Percentiles rank a stretch among this genome's conserved stretches.
Conservation (phyloP, 768 basidiomycete species). For the Macrolepiota albuminosa region DNA sequence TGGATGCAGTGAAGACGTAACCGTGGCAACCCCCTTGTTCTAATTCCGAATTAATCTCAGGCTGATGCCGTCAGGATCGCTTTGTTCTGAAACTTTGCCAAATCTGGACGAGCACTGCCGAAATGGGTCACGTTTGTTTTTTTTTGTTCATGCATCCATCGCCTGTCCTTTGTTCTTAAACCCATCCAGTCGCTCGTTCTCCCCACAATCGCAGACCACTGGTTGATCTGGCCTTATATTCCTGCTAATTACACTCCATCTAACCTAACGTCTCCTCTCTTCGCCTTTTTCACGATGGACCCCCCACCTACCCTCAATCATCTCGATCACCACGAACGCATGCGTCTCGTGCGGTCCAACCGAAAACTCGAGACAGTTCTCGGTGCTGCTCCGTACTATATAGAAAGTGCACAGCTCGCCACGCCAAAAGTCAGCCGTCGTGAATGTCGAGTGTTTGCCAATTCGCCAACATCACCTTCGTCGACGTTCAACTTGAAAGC, state of each 20-base stretch:
- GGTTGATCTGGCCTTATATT: conserved; percentile 10
- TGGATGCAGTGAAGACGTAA: not conserved
- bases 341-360: conserved; percentile 52
- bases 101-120: not conserved
- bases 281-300: not conserved
- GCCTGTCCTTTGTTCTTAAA: conserved; percentile 2
- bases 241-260: not conserved
- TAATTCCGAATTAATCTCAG: conserved; percentile 2
- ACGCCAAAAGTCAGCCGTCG: conserved; percentile 14
- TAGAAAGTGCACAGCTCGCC: conserved; percentile 19
- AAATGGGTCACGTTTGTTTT: not conserved
- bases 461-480: conserved; percentile 17
- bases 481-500: conserved; percentile 6
- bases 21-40: conserved; percentile 14
- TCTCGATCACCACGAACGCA: conserved; percentile 39
- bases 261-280: not conserved
- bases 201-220: conserved; percentile 3
- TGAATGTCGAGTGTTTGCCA: conserved; percentile 17
- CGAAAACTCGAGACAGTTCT: conserved; percentile 53
- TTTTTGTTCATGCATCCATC: not conserved
- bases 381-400: conserved; percentile 36
- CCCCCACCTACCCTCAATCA: conserved; percentile 48
- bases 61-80: conserved; percentile 9
- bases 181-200: not conserved
- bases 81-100: conserved; percentile 5